A percentile compares a stretch with the other conserved stretches of the same genome.
Evolutionary conservation across 2,329 filamentous ascomycete species (phyloP).

Genomic region (Cladosporium velox): DNA sequence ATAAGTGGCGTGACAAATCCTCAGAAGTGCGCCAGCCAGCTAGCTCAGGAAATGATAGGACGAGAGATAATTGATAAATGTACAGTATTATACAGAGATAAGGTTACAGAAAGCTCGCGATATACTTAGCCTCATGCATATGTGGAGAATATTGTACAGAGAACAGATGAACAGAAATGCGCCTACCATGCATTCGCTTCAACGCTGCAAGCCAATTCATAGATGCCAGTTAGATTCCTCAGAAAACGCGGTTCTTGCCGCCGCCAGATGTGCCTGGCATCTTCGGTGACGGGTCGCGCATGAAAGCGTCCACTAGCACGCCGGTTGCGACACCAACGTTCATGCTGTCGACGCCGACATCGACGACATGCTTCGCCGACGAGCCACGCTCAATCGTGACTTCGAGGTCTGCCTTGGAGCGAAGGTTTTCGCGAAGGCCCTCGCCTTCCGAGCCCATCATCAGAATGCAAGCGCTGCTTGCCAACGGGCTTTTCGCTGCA

Average conservation of each 20-base stretch:
- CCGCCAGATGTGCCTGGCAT: neutral
- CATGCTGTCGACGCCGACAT: constrained; percentile 75
- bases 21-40: neutral
- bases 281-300: constrained; percentile 21
- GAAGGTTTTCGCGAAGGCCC: constrained; percentile 67
- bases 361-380: constrained; percentile 31
- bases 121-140: neutral
- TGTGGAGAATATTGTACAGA: neutral
- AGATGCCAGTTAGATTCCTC: neutral
- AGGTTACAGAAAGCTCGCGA: constrained; percentile 1
- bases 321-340: constrained; percentile 90
- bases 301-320: constrained; percentile 70
- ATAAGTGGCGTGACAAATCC: neutral
- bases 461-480: constrained; percentile 67
- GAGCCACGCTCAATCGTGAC: constrained; percentile 57
- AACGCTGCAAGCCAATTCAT: neutral
- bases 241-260: constrained; percentile 5
- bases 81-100: neutral
- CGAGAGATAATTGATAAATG: neutral
- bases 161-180: neutral
- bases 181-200: constrained; percentile 16
- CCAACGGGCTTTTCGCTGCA: constrained; percentile 29
- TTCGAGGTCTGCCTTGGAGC: constrained; percentile 63
- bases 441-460: constrained; percentile 81
- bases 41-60: neutral